Base-by-base conservation (phyloP, 257 asterid genomes). In the Ilex aquifolium region DNA sequence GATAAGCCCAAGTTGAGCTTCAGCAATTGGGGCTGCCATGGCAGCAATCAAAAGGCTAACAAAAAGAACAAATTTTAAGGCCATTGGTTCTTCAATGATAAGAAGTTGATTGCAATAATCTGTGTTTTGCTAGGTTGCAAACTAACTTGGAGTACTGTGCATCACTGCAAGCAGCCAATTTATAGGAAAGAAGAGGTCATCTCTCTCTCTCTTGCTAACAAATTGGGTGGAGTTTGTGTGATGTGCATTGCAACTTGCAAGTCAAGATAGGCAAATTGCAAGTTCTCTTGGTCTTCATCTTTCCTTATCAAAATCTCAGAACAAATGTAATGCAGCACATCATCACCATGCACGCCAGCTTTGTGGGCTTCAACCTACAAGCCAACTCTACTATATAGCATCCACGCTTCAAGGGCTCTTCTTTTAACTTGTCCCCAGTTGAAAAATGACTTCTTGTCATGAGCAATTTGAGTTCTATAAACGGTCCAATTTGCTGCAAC, bases 1-100 rank as follows among this genome's bases (percentile, higher is more conserved):
- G 9, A 69, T 13, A 16, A 68, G 57, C 31, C 81, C 80, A 17
- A 65, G 40, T 72, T 76, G 84, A 36, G 81, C 85, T 4, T 78
- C 68, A 53, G 75, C 83, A 16, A 56, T 32, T 32, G 85, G 72
- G 55, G 65, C 60, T 57, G 81, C 74, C 68, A 73, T 56, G 44
- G 74, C 57, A 56, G 70, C 70, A 58, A 63, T 66, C 56, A 60
- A 29, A 27, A 82, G 3, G 9, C 68, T 17, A 63, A 72, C 31
- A 32, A 77, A 46, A 13, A 74, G 10, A 57, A 3, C 2, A 21
- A 39, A 51, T 61, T 71, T 57, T 3, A 48, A 16, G 10, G 76
- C 76, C 83, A 75, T 78, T 36, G 42, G 7, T 36, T 36, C 8
- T 21, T 21, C 27, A 21, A 21, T 21, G 11, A 16, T 14, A 12